These are phyloP conservation scores for Crepidotus sp. DNA, from an alignment of 1,284 basidiomycete genomes.

Conservation along the genomic window DNA sequence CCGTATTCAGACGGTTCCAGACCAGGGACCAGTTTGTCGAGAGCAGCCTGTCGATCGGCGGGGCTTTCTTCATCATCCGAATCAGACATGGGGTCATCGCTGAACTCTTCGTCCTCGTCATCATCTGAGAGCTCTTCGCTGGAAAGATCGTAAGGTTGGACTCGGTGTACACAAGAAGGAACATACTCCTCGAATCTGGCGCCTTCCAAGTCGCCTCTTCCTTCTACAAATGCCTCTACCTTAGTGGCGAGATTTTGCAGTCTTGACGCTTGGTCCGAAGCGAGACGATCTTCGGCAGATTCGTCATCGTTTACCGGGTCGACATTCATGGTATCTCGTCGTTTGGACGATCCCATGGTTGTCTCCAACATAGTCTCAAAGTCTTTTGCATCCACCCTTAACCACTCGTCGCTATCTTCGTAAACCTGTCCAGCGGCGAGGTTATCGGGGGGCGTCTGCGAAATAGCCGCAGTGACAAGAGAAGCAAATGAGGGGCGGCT, in stretches of 20 bases:
- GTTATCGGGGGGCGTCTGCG: conserved; percentile 26
- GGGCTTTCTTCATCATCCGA: conserved; percentile 22
- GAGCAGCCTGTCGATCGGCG: conserved; percentile 44
- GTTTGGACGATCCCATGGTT: conserved; percentile 26
- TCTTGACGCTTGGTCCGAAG: conserved; percentile 57
- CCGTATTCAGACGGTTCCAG: conserved; percentile 70
- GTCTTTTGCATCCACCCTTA: conserved; percentile 53
- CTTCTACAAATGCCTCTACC: conserved; percentile 82
- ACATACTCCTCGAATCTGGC: conserved; percentile 83
- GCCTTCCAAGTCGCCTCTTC: conserved; percentile 79
- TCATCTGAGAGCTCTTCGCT: conserved; percentile 43
- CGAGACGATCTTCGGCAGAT: conserved; percentile 39
- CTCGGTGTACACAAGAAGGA: conserved; percentile 5
- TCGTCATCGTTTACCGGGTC: conserved; percentile 28
- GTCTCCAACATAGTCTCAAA: conserved; percentile 57
- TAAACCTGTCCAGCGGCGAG: conserved; percentile 19
- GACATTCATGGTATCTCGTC: conserved; percentile 37
- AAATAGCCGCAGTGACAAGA: conserved; percentile 58
- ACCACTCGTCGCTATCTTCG: conserved; percentile 71
- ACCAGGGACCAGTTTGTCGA: conserved; percentile 64
- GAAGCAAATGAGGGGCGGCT: conserved; percentile 66
- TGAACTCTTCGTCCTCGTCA: conserved; percentile 29
- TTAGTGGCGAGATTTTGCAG: conserved; percentile 73
- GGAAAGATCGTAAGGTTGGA: conserved; percentile 7
- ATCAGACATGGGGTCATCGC: conserved; percentile 20